Conservation (phyloP, 768 basidiomycete genomes). For the Pleurotus sapidus region DNA sequence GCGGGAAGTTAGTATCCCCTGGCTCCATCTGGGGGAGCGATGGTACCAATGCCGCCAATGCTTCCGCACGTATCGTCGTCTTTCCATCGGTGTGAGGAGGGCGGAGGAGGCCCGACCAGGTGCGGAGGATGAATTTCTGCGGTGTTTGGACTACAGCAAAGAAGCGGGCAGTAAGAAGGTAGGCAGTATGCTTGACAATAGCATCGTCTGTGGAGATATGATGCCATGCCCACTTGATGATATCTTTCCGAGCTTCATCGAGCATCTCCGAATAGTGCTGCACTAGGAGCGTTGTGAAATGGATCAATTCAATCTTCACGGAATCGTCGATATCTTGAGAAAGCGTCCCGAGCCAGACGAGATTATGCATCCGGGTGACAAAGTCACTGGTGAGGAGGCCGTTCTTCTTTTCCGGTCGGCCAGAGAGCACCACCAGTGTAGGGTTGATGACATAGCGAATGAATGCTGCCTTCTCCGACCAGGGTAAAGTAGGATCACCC, state of each 20-base stretch:
- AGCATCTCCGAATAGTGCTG: conserved; percentile 81
- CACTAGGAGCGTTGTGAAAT: conserved; percentile 85
- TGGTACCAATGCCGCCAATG: conserved; percentile 83
- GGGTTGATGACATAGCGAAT: conserved; percentile 87
- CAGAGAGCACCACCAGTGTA: conserved; percentile 75
- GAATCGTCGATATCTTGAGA: conserved; percentile 72
- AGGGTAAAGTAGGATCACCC: conserved; percentile 55
- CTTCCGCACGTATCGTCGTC: conserved; percentile 73
- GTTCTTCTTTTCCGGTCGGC: conserved; percentile 45
- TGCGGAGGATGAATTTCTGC: conserved; percentile 84
- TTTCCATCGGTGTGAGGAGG: conserved; percentile 73
- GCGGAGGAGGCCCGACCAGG: conserved; percentile 88
- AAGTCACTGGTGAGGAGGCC: conserved; percentile 72
- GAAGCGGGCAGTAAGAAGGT: conserved; percentile 88
- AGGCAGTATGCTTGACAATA: conserved; percentile 90
- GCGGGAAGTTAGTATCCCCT: conserved; percentile 56
- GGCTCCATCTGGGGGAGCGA: conserved; percentile 66
- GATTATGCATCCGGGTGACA: conserved; percentile 62
- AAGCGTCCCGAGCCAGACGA: conserved; percentile 66
- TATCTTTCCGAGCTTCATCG: conserved; percentile 81
- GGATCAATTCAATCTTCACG: conserved; percentile 87
- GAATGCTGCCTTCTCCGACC: conserved; percentile 76
- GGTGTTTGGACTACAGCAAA: conserved; percentile 88
- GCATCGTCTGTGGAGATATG: conserved; percentile 81
- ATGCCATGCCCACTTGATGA: conserved; percentile 92